Evolutionary conservation across 257 asterid genomes (phyloP).

Genomic region (Ilex asprella): DNA sequence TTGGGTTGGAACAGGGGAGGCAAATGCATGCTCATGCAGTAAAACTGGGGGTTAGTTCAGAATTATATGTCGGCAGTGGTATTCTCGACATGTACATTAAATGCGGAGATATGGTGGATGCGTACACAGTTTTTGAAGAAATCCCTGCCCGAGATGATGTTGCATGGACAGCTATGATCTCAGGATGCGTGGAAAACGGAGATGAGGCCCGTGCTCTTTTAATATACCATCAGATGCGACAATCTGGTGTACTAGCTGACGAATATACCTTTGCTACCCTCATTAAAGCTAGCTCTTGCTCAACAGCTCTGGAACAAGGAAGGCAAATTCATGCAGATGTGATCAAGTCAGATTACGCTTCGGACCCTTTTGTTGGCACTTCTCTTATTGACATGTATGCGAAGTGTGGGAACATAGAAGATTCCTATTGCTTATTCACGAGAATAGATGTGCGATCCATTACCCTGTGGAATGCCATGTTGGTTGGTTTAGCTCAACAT

Average conservation of each 20-base stretch:
- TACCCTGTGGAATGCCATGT: not conserved
- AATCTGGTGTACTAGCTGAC: not conserved
- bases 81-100: not conserved
- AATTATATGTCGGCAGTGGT: not conserved
- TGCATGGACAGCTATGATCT: not conserved
- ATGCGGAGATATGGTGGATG: not conserved
- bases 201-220: not conserved
- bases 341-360: not conserved
- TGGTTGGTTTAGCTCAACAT: not conserved
- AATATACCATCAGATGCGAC: not conserved
- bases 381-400: not conserved
- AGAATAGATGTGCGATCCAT: not conserved
- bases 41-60: not conserved
- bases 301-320: not conserved
- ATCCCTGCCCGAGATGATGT: not conserved
- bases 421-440: not conserved
- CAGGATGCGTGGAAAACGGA: not conserved
- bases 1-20: not conserved
- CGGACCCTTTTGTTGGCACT: not conserved
- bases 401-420: not conserved
- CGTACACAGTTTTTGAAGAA: not conserved
- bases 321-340: not conserved
- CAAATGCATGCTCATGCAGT: not conserved
- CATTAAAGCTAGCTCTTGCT: not conserved
- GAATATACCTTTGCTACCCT: slow-evolving; percentile 1